Percentiles rank a stretch among this genome's conserved stretches.
Evolutionary conservation across 495 filamentous ascomycete species (phyloP).

Genomic region (Xylaria grammica): DNA sequence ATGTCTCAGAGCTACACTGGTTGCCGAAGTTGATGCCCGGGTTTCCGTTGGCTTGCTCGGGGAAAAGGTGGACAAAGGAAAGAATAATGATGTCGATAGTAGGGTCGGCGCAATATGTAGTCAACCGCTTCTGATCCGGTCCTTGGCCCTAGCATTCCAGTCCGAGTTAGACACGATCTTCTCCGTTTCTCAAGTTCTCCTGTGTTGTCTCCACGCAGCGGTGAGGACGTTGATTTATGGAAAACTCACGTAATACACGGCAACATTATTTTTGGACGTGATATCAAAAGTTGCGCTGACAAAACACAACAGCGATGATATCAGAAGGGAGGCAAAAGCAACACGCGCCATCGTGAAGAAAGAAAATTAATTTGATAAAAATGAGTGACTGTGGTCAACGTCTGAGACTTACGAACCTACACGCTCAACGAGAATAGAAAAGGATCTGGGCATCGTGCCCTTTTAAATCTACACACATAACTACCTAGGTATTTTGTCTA

Average conservation of each 20-base stretch:
- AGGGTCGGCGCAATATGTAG: conserved; percentile 62
- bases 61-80: conserved; percentile 69
- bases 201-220: background rate
- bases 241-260: conserved; percentile 56
- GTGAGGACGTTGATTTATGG: background rate
- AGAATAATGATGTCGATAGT: conserved; percentile 70
- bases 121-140: conserved; percentile 49
- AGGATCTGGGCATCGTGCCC: background rate
- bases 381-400: conserved; percentile 19
- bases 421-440: background rate
- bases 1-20: conserved; percentile 56
- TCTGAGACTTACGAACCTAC: background rate
- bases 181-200: background rate
- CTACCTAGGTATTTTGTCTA: background rate
- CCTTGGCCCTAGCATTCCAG: conserved; percentile 50
- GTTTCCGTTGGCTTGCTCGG: conserved; percentile 57
- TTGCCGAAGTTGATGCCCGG: conserved; percentile 71
- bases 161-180: background rate
- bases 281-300: conserved; percentile 24
- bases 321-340: conserved; percentile 10
- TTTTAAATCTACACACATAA: conserved; percentile 1
- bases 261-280: conserved; percentile 49
- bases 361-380: background rate
- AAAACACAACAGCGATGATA: conserved; percentile 11
- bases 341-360: conserved; percentile 15